Evolutionary conservation across 495 filamentous ascomycete species (phyloP).

Genomic region (Cenococcum geophilum): DNA sequence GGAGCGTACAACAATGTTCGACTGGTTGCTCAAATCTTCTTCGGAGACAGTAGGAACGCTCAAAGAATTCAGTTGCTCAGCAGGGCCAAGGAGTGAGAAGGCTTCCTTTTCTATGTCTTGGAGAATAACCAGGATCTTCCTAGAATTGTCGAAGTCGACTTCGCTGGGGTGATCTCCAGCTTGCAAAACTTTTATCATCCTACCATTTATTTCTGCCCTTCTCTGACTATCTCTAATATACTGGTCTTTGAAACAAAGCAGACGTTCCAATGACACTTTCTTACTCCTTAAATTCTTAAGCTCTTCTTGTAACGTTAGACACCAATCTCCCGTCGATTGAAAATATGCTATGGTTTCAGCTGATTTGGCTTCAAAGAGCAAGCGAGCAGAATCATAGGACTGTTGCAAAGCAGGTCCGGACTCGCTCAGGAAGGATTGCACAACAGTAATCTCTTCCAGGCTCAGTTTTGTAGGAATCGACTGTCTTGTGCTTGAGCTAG

Average conservation of each 20-base stretch:
- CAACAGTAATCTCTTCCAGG: background rate
- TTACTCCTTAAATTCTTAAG: background rate
- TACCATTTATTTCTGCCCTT: background rate
- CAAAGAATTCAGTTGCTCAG: background rate
- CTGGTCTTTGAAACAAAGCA: background rate
- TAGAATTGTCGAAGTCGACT: background rate
- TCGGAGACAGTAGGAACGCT: background rate
- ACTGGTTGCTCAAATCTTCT: background rate
- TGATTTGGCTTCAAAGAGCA: background rate
- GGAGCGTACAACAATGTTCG: slow-evolving; percentile 16
- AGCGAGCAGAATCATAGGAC: background rate
- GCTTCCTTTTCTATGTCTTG: background rate
- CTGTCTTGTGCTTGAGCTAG: background rate
- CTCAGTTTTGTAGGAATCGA: background rate
- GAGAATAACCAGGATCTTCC: background rate
- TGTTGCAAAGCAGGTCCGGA: background rate
- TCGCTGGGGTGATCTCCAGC: background rate
- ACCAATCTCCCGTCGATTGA: background rate
- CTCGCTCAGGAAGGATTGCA: background rate
- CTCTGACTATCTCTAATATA: background rate
- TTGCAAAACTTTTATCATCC: background rate
- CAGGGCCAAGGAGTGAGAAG: background rate
- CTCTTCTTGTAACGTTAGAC: background rate
- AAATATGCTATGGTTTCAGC: background rate
- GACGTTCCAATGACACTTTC: slow-evolving; percentile 1